Base-by-base conservation (phyloP, 108 stramenopile genomes). In the Seminavis robusta region DNA sequence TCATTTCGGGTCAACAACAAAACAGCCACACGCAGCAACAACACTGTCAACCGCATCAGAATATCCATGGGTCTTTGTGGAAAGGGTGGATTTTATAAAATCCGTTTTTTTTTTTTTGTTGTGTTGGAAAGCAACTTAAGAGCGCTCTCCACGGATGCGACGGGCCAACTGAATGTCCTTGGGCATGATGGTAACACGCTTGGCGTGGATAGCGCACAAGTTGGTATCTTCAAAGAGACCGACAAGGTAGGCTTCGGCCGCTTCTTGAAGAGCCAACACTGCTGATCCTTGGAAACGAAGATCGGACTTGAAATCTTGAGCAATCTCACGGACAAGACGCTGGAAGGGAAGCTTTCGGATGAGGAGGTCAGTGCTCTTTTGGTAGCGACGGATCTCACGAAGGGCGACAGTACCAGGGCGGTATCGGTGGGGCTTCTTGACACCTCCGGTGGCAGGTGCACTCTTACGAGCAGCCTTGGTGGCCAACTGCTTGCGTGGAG, bases 301-400 rank as follows among this genome's bases (percentile, higher is more conserved):
- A 69, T 92, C 90, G 59, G 64, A 79, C 86, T 94, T 92, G 84
- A 89, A 83, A 61, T 83, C 84, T 52, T 85, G 83, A 33, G 81
- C 79, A 52, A 90, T 85, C 73, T 90, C 86, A 70, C 83, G 86
- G 23, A 92, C 92, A 39, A 94, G 73, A 57, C 92, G 80, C 63
- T 94, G 91, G 86, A 97, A 95, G 69, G 93, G 93, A 39, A 96
- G 81, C 84, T 94, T 96, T 57, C 90, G 89, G 85, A 97, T 90
- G 42, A 97, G 75, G 36, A 97, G 81, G 71, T 94, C 92, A 29
- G 90, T 95, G 51, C 80, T 80, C 81, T 92, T 94, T 75, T 95
- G 92, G 80, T 95, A 95, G 57, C 84, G 77, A 69, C 92, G 84
- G 73, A 95, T 97, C 73, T 96, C 92, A 61, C 89, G 88, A 52